Evolutionary conservation across 306 rosid species (phyloP), one percentile per base, ranked within the genome.

Genomic region (Cucurbita ficifolia): DNA sequence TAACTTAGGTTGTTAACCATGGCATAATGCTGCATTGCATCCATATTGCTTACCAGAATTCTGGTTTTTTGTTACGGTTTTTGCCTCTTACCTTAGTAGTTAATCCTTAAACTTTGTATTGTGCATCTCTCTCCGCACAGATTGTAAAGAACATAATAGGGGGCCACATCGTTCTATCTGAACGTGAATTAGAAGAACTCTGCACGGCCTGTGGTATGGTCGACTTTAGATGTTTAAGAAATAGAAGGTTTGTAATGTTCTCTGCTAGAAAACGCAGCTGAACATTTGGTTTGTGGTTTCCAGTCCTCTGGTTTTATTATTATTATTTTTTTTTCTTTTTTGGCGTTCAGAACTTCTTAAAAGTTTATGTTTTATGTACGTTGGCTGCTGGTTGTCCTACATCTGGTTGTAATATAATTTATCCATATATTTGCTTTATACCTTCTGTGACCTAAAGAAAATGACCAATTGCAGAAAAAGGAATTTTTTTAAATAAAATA

Each of bases 121-220:
- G 3, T 67, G n/a, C 35, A 67, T 52, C 46, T n/a, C 22, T 52
- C 22, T 52, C 22, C 1, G 4, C 49, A 46, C 68, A 94, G 98
- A 79, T 39, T 50, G 4, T 62, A 7, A 78, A 77, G 79, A 90
- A 82, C 81, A 36, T 80, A 75, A 75, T 83, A 3, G 98, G 98
- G 77, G 60, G 81, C 81, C 81, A 52, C 70, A 0, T 76, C 69
- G 74, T 79, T 76, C 78, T 83, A 53, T 87, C 98, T 50, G 92
- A 88, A 75, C 57, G 87, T 51, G 94, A 93, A 77, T 79, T 93
- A 19, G 88, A 88, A 86, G 98, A 89, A 82, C 91, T 90, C 56
- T 93, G 97, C 83, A 78, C 65, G 16, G 87, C 82, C 35, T 83
- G 94, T 69, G 98, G 97, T 16, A 77, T 93, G 52, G 84, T 88